Evolutionary conservation across 2,329 filamentous ascomycete genomes (phyloP).

Genomic region (Metarhizium rileyi): DNA sequence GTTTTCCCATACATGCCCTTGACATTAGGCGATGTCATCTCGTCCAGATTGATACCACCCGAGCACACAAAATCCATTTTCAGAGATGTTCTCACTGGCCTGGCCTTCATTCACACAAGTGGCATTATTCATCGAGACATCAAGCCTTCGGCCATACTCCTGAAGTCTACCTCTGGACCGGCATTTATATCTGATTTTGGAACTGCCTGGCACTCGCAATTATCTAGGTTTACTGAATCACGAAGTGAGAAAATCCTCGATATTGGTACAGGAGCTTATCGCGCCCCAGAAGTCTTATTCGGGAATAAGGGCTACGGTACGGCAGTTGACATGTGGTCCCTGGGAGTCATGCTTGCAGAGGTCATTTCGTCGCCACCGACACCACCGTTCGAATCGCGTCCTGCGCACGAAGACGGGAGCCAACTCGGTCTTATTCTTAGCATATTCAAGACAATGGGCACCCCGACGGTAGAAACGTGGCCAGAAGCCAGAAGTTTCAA

Average conservation of each 20-base stretch:
- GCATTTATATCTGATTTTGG: conserved; percentile 86
- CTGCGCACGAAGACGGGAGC: conserved; percentile 67
- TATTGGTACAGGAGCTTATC: conserved; percentile 85
- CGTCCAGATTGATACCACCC: conserved; percentile 14
- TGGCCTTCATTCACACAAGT: conserved; percentile 60
- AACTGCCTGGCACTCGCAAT: conserved; percentile 67
- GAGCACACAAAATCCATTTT: conserved; percentile 37
- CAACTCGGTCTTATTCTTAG: conserved; percentile 85
- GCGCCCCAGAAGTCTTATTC: conserved; percentile 84
- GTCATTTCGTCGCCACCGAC: conserved; percentile 42
- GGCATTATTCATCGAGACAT: conserved; percentile 88
- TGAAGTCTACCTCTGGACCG: conserved; percentile 56
- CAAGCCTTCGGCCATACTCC: conserved; percentile 82
- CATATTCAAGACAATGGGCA: conserved; percentile 86
- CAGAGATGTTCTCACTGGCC: conserved; percentile 57
- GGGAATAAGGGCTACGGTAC: conserved; percentile 64
- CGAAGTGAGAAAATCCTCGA: conserved; percentile 72
- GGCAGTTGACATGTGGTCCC: conserved; percentile 79
- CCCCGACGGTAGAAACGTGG: conserved; percentile 72
- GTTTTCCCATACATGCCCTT: conserved; percentile 77
- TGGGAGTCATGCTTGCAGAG: conserved; percentile 78
- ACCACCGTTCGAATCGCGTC: conserved; percentile 74
- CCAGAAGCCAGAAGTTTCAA: conserved; percentile 62
- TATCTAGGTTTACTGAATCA: conserved; percentile 53
- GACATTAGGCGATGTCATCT: conserved; percentile 42